Evolutionary conservation across 768 basidiomycete species (phyloP), one percentile per base, ranked within the genome.

Genomic region (Lactarius pseudohatsudake): DNA sequence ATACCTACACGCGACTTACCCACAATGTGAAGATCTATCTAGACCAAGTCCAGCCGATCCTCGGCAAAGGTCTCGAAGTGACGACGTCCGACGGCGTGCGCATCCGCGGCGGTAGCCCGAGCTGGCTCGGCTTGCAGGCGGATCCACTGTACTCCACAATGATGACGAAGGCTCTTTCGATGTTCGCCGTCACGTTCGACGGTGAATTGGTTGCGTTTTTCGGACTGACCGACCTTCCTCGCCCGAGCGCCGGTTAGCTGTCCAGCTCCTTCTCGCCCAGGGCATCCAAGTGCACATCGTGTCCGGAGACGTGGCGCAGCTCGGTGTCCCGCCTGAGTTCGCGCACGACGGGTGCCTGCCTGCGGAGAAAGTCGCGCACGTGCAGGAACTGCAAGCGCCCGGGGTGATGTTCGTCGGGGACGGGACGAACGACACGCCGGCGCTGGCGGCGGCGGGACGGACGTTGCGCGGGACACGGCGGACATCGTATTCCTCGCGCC

Each of bases 381-480:
- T 80, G 64, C 72, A 69, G 28, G 64, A 61, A 50, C 72, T 79
- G 40, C 71, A 75, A 56, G 71, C 64, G 3, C 8, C 67, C 36
- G 66, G 59, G 64, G 82, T 82, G 2, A 70, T 78, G 56, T 83
- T 83, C 74, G 74, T 80, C 26, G 81, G 81, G 41, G 85, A 86
- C 71, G 85, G 85, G 18, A 78, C 82, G 34, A 85, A 85, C 73
- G 84, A 85, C 72, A 74, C 81, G 8, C 76, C 77, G 15, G 80
- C 84, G 8, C 79, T 86, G 32, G 79, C 82, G 0, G 81, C 26
- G 26, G 26, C 26, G 26, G 26, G 26, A 26, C 79, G 45, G 77
- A 74, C 57, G 75, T 78, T n/a, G 81, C 84, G 2, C 74, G 80
- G 22, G 75, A 78, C 9, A 73, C 80, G 28, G 80, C 83, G 18